Conservation (phyloP, 768 basidiomycete genomes). For the Mycena epipterygia region DNA sequence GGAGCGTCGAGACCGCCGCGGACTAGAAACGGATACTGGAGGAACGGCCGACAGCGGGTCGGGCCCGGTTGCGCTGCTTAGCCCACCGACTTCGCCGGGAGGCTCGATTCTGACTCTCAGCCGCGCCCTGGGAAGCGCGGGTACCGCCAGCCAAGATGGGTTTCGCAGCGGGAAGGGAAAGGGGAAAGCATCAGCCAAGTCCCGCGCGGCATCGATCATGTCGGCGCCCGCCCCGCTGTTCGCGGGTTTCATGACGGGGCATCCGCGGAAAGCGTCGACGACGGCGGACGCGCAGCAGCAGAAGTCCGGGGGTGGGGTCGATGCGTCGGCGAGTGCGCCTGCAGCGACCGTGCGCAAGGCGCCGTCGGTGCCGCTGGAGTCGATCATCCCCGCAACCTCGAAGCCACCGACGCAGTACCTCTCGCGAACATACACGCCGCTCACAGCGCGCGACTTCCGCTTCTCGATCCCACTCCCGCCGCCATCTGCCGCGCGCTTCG, state of each 20-base stretch:
- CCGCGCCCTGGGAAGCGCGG: conserved; percentile 56
- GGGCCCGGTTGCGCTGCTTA: conserved; percentile 59
- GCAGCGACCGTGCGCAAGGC: conserved; percentile 43
- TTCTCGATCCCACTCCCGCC: conserved; percentile 73
- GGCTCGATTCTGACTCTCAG: conserved; percentile 63
- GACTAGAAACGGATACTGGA: conserved; percentile 36
- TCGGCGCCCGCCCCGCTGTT: conserved; percentile 69
- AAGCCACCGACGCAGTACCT: conserved; percentile 91
- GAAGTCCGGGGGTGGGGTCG: conserved; percentile 44
- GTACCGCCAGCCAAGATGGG: conserved; percentile 22
- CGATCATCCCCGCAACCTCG: conserved; percentile 83
- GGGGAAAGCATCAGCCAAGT: conserved; percentile 39
- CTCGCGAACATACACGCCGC: conserved; percentile 78
- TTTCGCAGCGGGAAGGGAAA: conserved; percentile 26
- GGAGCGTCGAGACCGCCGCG: conserved; percentile 58
- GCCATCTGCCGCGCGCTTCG: conserved; percentile 63
- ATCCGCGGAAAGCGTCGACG: conserved; percentile 43
- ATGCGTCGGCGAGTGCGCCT: conserved; percentile 38
- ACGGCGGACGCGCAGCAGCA: conserved; percentile 37
- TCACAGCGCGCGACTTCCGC: conserved; percentile 81
- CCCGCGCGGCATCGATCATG: conserved; percentile 53
- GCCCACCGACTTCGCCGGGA: conserved; percentile 47
- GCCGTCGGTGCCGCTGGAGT: conserved; percentile 78
- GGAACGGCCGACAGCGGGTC: conserved; percentile 40
- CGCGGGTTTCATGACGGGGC: conserved; percentile 68